A percentile compares a stretch with the other conserved stretches of the same genome.
Conservation (phyloP, 208 protist species). For the Trypanosoma platydactyli region DNA sequence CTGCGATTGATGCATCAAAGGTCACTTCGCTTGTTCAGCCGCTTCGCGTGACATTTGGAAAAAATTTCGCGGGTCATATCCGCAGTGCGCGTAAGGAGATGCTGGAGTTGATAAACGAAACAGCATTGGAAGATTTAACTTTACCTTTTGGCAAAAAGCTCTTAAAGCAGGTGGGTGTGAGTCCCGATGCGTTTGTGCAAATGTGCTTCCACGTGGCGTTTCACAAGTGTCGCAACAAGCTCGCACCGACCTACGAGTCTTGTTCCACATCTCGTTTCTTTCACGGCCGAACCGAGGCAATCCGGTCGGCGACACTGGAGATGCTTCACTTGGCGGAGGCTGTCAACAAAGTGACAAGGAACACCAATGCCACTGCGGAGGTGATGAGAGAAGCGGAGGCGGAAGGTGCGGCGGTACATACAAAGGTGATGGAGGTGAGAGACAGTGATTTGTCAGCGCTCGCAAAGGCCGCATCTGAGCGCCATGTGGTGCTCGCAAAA, state of each 20-base stretch:
- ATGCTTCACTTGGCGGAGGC: conserved; percentile 52
- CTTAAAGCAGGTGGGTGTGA: conserved; percentile 45
- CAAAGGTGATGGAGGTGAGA: conserved; percentile 13
- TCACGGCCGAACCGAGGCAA: conserved; percentile 81
- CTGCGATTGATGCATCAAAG: conserved; percentile 33
- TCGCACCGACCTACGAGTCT: conserved; percentile 69
- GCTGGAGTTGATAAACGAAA: conserved; percentile 51
- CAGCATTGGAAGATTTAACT: conserved; percentile 56
- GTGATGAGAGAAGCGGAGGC: background rate
- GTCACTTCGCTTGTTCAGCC: conserved; percentile 46
- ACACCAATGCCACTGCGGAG: background rate
- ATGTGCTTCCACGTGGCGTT: conserved; percentile 86
- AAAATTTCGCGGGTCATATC: conserved; percentile 78
- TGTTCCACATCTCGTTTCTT: conserved; percentile 71
- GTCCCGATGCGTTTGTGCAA: conserved; percentile 85
- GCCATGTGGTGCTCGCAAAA: conserved; percentile 50
- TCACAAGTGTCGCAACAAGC: conserved; percentile 66
- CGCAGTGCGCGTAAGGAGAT: conserved; percentile 73
- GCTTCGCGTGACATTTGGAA: conserved; percentile 79
- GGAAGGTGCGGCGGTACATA: background rate
- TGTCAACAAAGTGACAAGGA: conserved; percentile 33
- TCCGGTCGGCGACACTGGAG: conserved; percentile 72
- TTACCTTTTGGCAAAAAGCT: conserved; percentile 53
- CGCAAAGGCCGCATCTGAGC: conserved; percentile 42
- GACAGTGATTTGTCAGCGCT: conserved; percentile 48